phyloP scores from a whole-genome alignment of 805 yeast species.

The Torulaspora delbrueckii region DNA sequence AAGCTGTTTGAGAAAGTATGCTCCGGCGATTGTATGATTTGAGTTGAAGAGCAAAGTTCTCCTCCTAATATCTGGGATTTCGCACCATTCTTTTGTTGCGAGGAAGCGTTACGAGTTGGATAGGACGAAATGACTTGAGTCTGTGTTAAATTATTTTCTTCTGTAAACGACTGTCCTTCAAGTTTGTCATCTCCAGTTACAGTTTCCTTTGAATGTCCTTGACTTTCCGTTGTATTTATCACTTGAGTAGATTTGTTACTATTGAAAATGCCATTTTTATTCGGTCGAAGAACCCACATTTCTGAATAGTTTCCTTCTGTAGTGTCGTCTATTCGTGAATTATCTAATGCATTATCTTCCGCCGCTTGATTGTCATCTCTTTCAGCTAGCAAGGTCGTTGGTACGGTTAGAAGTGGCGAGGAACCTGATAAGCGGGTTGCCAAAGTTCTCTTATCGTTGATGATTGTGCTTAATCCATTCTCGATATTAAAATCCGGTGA shows the following conservation, averaged over 20 bases:
- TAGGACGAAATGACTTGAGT: constrained; percentile 13
- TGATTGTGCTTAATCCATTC: background rate
- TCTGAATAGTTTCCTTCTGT: constrained; percentile 17
- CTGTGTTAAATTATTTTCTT: constrained; percentile 3
- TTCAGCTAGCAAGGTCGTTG: background rate
- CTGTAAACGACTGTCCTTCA: background rate
- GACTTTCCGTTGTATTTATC: constrained; percentile 14
- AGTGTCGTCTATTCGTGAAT: constrained; percentile 17
- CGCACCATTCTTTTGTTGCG: constrained; percentile 1
- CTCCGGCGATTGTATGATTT: constrained; percentile 15
- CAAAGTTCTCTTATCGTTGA: background rate
- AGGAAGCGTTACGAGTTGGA: background rate
- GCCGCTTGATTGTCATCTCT: background rate
- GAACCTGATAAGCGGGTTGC: background rate
- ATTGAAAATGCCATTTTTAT: constrained; percentile 3
- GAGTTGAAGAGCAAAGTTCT: constrained; percentile 3
- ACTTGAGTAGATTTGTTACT: constrained; percentile 22
- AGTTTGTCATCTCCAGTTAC: background rate
- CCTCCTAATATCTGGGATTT: background rate
- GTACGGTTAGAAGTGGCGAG: background rate
- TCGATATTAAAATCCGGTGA: background rate
- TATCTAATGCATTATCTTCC: constrained; percentile 4
- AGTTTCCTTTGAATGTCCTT: constrained; percentile 5
- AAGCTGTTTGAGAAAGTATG: constrained; percentile 1
- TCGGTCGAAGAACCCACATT: constrained; percentile 17